Evolutionary conservation across 257 asterid species (phyloP).

Genomic region (Avicennia marina): DNA sequence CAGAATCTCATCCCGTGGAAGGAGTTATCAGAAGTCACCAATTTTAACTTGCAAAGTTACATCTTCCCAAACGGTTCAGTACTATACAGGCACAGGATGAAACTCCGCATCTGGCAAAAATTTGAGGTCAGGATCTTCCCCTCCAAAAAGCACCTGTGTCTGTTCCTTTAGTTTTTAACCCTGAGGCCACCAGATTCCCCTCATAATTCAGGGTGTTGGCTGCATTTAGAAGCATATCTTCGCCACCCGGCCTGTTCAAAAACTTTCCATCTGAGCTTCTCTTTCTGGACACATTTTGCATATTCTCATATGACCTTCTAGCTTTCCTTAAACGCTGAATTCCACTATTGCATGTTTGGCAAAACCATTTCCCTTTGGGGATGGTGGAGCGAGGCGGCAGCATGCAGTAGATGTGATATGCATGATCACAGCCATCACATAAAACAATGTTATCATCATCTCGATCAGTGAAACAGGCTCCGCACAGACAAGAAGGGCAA

Average conservation of each 20-base stretch:
- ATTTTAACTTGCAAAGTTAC: too few species aligned
- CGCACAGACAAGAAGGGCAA: constrained; percentile 88
- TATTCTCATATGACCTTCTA: constrained; percentile 33
- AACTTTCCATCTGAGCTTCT: constrained; percentile 31
- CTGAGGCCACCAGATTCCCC: constrained; percentile 44
- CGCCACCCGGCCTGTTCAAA: constrained; percentile 56
- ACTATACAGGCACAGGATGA: constrained; percentile 3
- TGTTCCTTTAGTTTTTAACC: constrained; percentile 15
- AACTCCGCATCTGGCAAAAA: background rate
- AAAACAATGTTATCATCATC: constrained; percentile 80
- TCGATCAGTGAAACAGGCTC: constrained; percentile 60
- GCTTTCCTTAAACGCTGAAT: constrained; percentile 48
- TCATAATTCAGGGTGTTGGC: constrained; percentile 67
- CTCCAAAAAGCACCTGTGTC: background rate
- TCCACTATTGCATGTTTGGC: constrained; percentile 54
- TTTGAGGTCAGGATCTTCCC: background rate
- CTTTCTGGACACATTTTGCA: constrained; percentile 29
- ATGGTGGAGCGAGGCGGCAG: constrained; percentile 53
- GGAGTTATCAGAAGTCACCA: too few species aligned
- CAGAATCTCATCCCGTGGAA: too few species aligned
- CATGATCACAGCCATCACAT: constrained; percentile 92
- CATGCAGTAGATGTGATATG: constrained; percentile 80
- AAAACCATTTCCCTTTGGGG: constrained; percentile 79
- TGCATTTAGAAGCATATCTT: constrained; percentile 85
- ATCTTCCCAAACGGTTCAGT: too few species aligned